Base-by-base conservation (phyloP, 306 rosid species). In the Sechiopsis laciniata region DNA sequence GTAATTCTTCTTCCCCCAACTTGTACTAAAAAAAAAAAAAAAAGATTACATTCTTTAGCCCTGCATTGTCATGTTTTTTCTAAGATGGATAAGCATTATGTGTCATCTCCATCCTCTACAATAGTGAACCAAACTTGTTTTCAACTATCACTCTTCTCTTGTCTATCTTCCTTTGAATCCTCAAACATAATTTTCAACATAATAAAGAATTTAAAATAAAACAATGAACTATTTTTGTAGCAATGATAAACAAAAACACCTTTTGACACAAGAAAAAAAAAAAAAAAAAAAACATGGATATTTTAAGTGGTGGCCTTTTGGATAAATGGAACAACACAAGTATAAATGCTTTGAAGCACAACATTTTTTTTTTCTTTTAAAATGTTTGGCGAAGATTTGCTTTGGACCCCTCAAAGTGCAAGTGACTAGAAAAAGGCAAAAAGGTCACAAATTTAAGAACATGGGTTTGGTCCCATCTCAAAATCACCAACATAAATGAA, bases 81-180 rank as follows among this genome's bases (percentile, higher is more conserved):
- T 1, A 68, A 68, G 40, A 46, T 46, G 73, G 56, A 68, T 68
- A 21, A 68, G 57, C 20, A 68, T 64, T 46, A 13, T 45, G 73
- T 46, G 73, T 45, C 73, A 68, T 68, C 56, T 57, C 50, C 57
- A 68, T 68, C 73, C 11, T 48, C 56, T 65, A 65, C 53, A 42
- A 40, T 10, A 45, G 55, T 66, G 72, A 66, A 20, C 54, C 72
- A 42, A 17, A 66, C 17, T 66, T 42, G 10, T 54, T 66, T 42
- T n/a, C 72, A 66, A 66, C 16, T 3, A 66, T 40, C 26, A 65
- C n/a, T 17, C 8, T 10, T n/a, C 54, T 65, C 37, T 32, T 32
- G 3, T 32, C 37, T 65, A 42, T 65, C 71, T 42, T 37, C 10
- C 54, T 65, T 40, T 65, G 10, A 40, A 65, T 19, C 71, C 71